These are phyloP conservation scores for Hymenoscyphus fraxineus DNA, from an alignment of 2,329 filamentous ascomycete species.

Conservation along the genomic window DNA sequence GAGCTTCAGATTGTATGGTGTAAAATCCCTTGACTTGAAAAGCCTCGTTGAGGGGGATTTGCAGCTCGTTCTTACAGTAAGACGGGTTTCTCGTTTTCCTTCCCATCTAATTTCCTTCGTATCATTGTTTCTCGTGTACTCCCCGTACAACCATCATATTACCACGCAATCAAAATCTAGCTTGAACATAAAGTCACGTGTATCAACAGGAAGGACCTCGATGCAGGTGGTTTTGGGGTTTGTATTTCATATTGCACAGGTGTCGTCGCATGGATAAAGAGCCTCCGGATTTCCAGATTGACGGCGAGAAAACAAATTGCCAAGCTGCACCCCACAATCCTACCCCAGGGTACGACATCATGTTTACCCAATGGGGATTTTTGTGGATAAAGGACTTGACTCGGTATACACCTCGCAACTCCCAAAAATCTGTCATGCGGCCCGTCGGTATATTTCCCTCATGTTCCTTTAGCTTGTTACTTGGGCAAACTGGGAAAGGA, in stretches of 20 bases:
- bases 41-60: too few relatives aligned
- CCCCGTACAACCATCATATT: too few relatives aligned
- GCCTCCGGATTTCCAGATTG: background rate
- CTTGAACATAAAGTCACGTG: background rate
- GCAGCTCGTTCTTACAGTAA: too few relatives aligned
- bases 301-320: background rate
- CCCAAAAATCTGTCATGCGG: background rate
- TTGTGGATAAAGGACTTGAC: background rate
- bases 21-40: too few relatives aligned
- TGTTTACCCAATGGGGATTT: background rate
- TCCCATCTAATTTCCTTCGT: too few relatives aligned
- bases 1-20: too few relatives aligned
- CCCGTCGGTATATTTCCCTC: slow-evolving; percentile 2
- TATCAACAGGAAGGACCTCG: too few relatives aligned
- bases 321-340: background rate
- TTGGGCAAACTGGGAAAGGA: background rate
- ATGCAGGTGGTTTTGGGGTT: background rate
- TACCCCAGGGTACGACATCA: background rate
- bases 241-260: background rate
- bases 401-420: background rate
- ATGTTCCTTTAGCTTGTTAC: background rate
- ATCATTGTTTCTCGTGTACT: too few relatives aligned
- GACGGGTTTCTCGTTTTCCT: too few relatives aligned
- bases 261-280: background rate
- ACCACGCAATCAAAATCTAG: background rate